A percentile compares a stretch with the other conserved stretches of the same genome.
Conservation (phyloP, 1,139 yeast genomes). For the Suhomyces bokatorum region DNA sequence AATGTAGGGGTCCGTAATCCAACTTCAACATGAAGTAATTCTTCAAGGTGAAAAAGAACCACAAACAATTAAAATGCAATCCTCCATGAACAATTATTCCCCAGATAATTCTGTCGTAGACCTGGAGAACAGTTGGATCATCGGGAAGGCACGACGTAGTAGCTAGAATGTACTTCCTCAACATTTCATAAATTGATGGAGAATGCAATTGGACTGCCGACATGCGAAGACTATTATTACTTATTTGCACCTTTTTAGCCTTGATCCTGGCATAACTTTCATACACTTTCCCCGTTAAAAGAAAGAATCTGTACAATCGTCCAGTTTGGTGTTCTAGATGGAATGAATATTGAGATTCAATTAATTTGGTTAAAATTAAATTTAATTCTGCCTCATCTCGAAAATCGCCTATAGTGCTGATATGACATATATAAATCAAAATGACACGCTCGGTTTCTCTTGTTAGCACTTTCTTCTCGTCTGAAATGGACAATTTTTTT, state of each 20-base stretch:
- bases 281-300: slow-evolving; percentile 21
- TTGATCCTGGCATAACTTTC: slow-evolving; percentile 20
- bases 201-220: slow-evolving; percentile 19
- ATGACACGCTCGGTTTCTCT: background rate
- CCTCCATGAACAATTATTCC: slow-evolving; percentile 47
- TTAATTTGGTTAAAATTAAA: background rate
- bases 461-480: background rate
- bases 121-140: slow-evolving; percentile 32
- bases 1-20: slow-evolving; percentile 27
- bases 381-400: background rate
- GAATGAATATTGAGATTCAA: background rate
- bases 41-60: slow-evolving; percentile 39
- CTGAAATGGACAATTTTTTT: background rate
- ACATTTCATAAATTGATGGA: slow-evolving; percentile 29
- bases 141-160: slow-evolving; percentile 30
- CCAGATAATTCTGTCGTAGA: slow-evolving; percentile 41
- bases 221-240: too few relatives aligned
- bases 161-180: slow-evolving; percentile 35
- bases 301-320: slow-evolving; percentile 17
- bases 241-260: slow-evolving; percentile 9
- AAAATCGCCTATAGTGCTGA: background rate
- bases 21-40: slow-evolving; percentile 26
- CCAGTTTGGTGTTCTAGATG: background rate
- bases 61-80: slow-evolving; percentile 38
- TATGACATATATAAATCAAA: slow-evolving; percentile 3